Evolutionary conservation across 2,329 filamentous ascomycete genomes (phyloP).

Genomic region (Byssoonygena ceratinophila): DNA sequence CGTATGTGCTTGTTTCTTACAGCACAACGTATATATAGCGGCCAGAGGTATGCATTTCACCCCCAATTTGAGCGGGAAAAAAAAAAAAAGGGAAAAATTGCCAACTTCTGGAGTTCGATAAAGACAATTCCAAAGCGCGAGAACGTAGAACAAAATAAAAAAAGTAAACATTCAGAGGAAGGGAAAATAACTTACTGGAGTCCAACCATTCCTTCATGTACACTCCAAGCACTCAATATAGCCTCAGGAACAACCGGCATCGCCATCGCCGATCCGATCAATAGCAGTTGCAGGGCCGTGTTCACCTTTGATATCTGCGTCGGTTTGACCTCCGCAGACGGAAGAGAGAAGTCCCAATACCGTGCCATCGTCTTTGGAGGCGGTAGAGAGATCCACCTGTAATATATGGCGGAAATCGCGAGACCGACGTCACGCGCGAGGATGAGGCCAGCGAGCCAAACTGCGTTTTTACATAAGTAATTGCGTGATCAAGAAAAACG

Average conservation of each 20-base stretch:
- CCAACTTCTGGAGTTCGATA: no score
- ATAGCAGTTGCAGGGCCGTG: conserved; percentile 76
- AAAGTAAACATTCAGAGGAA: not conserved
- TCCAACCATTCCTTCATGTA: conserved; percentile 51
- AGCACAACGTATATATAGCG: conserved; percentile 17
- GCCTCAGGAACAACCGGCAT: conserved; percentile 58
- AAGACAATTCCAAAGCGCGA: no score
- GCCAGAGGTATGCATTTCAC: not conserved
- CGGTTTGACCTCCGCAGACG: conserved; percentile 38
- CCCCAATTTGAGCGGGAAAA: not conserved
- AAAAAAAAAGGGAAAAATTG: not conserved
- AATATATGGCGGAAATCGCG: conserved; percentile 80
- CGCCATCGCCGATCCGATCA: conserved; percentile 75
- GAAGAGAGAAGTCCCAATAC: conserved; percentile 96
- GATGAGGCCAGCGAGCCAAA: conserved; percentile 83
- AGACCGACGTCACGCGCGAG: conserved; percentile 78
- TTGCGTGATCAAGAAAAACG: no score
- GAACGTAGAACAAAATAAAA: no score
- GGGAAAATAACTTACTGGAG: conserved; percentile 28
- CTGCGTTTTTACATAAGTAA: no score
- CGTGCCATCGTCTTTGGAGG: conserved; percentile 82
- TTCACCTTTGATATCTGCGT: conserved; percentile 55
- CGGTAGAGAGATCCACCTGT: conserved; percentile 86
- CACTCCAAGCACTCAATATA: conserved; percentile 45
- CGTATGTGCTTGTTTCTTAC: conserved; percentile 26